A percentile compares a stretch with the other conserved stretches of the same genome.
phyloP scores from a whole-genome alignment of 345 rosid genomes.

The Angophora floribunda region DNA sequence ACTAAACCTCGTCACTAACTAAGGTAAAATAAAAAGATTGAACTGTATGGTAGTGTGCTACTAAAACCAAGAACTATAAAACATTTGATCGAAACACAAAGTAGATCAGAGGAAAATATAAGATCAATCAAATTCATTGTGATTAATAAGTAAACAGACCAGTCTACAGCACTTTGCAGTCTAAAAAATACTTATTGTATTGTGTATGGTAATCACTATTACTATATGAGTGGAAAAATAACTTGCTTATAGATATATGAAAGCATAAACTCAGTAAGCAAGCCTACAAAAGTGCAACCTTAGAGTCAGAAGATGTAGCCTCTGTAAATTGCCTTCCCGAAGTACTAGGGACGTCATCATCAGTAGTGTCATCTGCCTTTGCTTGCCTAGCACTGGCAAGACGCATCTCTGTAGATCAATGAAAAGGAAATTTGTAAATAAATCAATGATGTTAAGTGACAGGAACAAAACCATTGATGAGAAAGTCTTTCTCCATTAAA shows the following conservation, averaged over 20 bases:
- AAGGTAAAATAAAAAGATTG: background rate
- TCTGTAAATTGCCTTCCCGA: conserved; percentile 76
- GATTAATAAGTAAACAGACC: conserved; percentile 22
- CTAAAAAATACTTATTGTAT: background rate
- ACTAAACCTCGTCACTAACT: background rate
- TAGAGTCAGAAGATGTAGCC: conserved; percentile 8
- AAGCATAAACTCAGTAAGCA: background rate
- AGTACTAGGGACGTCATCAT: conserved; percentile 66
- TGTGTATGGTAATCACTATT: background rate
- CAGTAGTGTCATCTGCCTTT: conserved; percentile 48
- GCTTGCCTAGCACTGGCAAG: conserved; percentile 73
- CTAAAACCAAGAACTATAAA: background rate
- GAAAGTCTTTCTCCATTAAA: background rate
- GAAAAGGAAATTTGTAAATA: conserved; percentile 2
- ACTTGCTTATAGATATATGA: background rate
- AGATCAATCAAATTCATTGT: conserved; percentile 1
- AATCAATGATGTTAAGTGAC: background rate
- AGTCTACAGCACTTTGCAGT: background rate
- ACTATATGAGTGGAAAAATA: background rate
- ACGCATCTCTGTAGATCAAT: conserved; percentile 46
- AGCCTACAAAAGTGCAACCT: background rate
- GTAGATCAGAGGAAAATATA: background rate
- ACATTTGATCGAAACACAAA: background rate
- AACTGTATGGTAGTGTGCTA: background rate
- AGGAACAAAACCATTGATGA: background rate